Percentiles rank a stretch among this genome's conserved stretches.
phyloP scores from a whole-genome alignment of 106 monocot species.

The Dioscorea dumetorum region DNA sequence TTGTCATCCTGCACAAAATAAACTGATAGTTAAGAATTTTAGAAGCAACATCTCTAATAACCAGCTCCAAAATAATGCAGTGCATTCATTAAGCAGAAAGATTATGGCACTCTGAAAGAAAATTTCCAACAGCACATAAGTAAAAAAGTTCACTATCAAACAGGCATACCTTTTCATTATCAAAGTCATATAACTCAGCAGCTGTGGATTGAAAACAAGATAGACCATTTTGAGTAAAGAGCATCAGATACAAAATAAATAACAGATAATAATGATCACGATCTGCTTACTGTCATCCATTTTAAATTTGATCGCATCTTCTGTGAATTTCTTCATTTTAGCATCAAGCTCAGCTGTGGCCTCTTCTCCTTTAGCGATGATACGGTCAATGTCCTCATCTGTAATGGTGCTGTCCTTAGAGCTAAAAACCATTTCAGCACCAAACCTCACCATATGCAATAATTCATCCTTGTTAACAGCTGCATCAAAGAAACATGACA shows the following conservation, averaged over 20 bases:
- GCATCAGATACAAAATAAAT: neutral
- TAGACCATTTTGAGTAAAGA: neutral
- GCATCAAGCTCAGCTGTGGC: slow-evolving; percentile 96
- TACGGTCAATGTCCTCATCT: slow-evolving; percentile 97
- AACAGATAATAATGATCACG: neutral
- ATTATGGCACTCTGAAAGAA: too few relatives aligned
- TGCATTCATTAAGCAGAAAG: too few relatives aligned
- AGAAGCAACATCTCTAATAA: neutral
- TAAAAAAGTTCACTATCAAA: too few relatives aligned
- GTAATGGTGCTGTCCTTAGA: slow-evolving; percentile 95
- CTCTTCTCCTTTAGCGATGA: slow-evolving; percentile 99
- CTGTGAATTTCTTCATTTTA: slow-evolving; percentile 99
- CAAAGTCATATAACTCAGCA: slow-evolving; percentile 94
- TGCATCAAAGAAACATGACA: slow-evolving; percentile 17
- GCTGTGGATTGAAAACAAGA: slow-evolving; percentile 36
- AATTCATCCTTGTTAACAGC: slow-evolving; percentile 99
- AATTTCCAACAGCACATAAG: too few relatives aligned
- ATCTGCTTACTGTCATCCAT: slow-evolving; percentile 92
- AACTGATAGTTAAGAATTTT: neutral
- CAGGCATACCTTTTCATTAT: slow-evolving; percentile 80
- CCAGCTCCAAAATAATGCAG: neutral
- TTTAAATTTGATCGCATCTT: slow-evolving; percentile 99
- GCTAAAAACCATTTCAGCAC: slow-evolving; percentile 99
- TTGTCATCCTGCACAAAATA: slow-evolving; percentile 56
- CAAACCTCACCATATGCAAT: slow-evolving; percentile 99